Evolutionary conservation across 1,284 basidiomycete species (phyloP).

Genomic region (Athelia sp.): DNA sequence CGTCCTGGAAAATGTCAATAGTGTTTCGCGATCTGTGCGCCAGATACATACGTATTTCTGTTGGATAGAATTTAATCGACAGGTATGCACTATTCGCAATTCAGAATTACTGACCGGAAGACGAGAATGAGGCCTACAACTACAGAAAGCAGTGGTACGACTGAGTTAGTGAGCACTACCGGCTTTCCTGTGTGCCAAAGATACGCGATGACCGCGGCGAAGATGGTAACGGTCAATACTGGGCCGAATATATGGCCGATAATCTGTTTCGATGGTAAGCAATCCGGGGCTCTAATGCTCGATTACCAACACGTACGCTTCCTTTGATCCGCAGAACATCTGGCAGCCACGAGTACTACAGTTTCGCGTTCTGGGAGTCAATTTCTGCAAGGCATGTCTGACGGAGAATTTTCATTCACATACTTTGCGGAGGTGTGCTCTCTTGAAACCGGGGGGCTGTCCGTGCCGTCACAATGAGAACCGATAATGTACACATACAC

Average conservation of each 20-base stretch:
- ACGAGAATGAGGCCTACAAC: constrained; percentile 83
- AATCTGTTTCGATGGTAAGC: constrained; percentile 31
- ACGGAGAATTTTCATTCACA: background rate
- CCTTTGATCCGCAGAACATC: constrained; percentile 81
- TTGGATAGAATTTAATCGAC: constrained; percentile 4
- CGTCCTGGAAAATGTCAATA: constrained; percentile 36
- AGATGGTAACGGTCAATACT: constrained; percentile 78
- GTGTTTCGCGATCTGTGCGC: background rate
- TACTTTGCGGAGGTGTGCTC: constrained; percentile 37
- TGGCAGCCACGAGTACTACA: constrained; percentile 83
- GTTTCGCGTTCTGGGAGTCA: constrained; percentile 4
- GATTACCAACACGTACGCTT: constrained; percentile 53
- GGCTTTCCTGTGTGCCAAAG: constrained; percentile 47
- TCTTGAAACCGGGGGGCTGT: background rate
- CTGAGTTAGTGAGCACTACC: constrained; percentile 62
- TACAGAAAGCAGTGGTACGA: constrained; percentile 83
- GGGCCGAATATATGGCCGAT: constrained; percentile 68
- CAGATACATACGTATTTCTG: constrained; percentile 33
- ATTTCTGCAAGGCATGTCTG: constrained; percentile 1
- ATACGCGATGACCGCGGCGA: constrained; percentile 60
- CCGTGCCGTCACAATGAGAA: background rate
- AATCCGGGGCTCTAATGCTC: too few relatives aligned
- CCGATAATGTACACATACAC: too few relatives aligned
- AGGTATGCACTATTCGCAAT: too few relatives aligned
- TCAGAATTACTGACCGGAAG: constrained; percentile 67